Evolutionary conservation across 805 yeast genomes (phyloP).

Genomic region (Metschnikowia shivogae): DNA sequence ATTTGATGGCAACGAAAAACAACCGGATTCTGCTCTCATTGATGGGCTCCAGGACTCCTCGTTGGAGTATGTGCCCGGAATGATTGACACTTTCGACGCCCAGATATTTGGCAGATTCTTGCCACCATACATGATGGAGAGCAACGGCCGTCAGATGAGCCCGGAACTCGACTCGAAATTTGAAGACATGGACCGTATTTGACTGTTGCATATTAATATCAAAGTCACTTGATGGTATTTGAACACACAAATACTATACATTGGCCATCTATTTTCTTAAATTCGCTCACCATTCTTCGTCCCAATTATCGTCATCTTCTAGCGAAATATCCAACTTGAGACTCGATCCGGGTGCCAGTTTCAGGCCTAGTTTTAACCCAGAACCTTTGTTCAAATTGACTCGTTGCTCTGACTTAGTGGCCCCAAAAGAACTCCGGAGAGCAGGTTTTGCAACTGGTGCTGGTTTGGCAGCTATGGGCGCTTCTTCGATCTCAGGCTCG

Average conservation of each 20-base stretch:
- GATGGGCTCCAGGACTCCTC: slow-evolving; percentile 6
- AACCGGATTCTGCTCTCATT: neutral
- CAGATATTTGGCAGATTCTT: slow-evolving; percentile 78
- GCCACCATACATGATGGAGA: slow-evolving; percentile 76
- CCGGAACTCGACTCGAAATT: neutral
- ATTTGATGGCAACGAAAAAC: neutral
- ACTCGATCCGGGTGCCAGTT: slow-evolving; percentile 20
- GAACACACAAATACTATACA: neutral
- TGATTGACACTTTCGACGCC: slow-evolving; percentile 79
- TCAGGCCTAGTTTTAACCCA: slow-evolving; percentile 22
- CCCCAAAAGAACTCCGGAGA: neutral
- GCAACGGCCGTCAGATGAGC: slow-evolving; percentile 8
- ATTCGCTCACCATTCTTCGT: slow-evolving; percentile 16
- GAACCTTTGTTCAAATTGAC: neutral
- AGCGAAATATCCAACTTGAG: slow-evolving; percentile 24
- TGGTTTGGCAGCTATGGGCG: neutral
- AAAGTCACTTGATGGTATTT: too few species aligned
- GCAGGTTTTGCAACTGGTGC: neutral
- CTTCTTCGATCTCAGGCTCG: neutral
- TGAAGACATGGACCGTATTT: too few species aligned
- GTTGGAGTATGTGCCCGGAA: slow-evolving; percentile 64
- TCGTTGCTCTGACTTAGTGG: neutral
- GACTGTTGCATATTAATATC: too few species aligned
- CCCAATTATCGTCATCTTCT: slow-evolving; percentile 31
- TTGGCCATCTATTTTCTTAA: neutral